phyloP scores from a whole-genome alignment of 345 rosid genomes.

The Eutrema japonicum region DNA sequence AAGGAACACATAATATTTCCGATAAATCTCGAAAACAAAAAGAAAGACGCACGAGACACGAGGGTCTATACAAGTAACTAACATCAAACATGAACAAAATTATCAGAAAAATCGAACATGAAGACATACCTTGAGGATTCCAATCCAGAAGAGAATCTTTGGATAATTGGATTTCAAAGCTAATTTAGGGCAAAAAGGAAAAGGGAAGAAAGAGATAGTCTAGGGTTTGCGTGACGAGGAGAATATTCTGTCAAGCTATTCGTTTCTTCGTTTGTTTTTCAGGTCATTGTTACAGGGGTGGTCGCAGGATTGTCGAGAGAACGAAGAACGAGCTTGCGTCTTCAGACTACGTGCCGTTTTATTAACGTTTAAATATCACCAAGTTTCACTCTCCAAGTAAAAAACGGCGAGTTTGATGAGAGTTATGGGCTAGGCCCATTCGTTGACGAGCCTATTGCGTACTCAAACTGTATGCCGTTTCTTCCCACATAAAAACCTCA shows the following conservation, averaged over 20 bases:
- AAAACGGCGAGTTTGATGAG: not conserved
- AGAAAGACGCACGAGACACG: not conserved
- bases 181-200: not conserved
- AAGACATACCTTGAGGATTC: conserved; percentile 15
- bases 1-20: not conserved
- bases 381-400: not conserved
- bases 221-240: conserved; percentile 24
- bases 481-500: not conserved
- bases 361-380: conserved; percentile 1
- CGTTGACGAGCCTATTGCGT: not conserved
- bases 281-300: conserved; percentile 34
- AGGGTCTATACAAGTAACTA: not conserved
- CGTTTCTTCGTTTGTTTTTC: conserved; percentile 24
- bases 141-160: not conserved
- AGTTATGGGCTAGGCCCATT: conserved; percentile 1
- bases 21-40: not conserved
- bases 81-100: not conserved
- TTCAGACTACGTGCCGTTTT: conserved; percentile 34
- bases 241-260: conserved; percentile 29
- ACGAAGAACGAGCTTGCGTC: conserved; percentile 1
- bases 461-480: not conserved
- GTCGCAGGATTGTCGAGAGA: not conserved
- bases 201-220: not conserved
- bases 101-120: not conserved
- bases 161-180: not conserved